Evolutionary conservation across 2,329 filamentous ascomycete genomes (phyloP).

Genomic region (Hymenoscyphus repandus): DNA sequence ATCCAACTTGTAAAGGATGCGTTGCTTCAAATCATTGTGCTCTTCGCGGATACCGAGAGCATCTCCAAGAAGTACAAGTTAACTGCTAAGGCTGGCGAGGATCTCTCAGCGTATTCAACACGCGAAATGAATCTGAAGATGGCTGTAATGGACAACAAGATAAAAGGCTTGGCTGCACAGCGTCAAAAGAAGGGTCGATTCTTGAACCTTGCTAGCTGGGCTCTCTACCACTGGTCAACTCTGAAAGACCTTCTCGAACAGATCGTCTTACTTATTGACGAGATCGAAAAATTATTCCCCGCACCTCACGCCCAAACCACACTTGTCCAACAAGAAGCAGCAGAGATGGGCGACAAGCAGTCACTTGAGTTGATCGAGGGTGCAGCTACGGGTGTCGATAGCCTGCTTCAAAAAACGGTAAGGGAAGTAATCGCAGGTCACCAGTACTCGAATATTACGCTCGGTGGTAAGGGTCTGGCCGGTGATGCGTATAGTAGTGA

Average conservation of each 20-base stretch:
- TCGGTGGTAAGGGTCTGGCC: slow-evolving; percentile 6
- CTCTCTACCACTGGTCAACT: slow-evolving; percentile 14
- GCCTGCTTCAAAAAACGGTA: slow-evolving; percentile 13
- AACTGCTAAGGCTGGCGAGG: slow-evolving; percentile 14
- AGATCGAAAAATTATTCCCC: slow-evolving; percentile 16
- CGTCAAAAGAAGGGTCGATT: slow-evolving; percentile 14
- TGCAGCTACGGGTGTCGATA: slow-evolving; percentile 10
- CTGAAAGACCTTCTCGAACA: slow-evolving; percentile 16
- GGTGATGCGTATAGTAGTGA: slow-evolving; percentile 11
- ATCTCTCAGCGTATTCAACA: slow-evolving; percentile 13
- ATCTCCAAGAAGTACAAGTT: slow-evolving; percentile 17
- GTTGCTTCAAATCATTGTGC: slow-evolving; percentile 14
- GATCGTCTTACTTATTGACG: slow-evolving; percentile 11
- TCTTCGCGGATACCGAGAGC: slow-evolving; percentile 17
- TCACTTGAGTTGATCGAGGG: slow-evolving; percentile 12
- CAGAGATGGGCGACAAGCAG: neutral
- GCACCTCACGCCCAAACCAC: slow-evolving; percentile 4
- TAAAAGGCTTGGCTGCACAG: slow-evolving; percentile 12
- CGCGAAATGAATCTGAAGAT: slow-evolving; percentile 13
- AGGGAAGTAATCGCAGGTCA: slow-evolving; percentile 9
- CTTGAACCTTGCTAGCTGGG: slow-evolving; percentile 16
- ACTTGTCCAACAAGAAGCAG: no score
- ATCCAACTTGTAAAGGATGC: slow-evolving; percentile 16
- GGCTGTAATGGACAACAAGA: slow-evolving; percentile 13
- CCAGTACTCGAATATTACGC: slow-evolving; percentile 9